These are phyloP conservation scores for Santalum album DNA, from an alignment of 164 flowering plant species.

Conservation along the genomic window DNA sequence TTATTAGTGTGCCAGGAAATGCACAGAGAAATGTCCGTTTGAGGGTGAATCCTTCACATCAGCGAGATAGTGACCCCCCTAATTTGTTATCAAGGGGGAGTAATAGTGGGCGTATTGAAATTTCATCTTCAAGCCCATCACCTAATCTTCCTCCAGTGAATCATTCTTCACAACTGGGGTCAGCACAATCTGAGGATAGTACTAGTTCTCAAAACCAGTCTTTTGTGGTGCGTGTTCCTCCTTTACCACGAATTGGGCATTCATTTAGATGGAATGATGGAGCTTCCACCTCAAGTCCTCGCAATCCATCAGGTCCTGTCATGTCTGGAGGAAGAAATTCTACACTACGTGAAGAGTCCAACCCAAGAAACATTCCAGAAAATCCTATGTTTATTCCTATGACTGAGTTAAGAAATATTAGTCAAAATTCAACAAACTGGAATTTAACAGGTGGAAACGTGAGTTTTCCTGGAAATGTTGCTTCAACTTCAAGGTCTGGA, in stretches of 20 bases:
- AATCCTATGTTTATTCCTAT: constrained; percentile 43
- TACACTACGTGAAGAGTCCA: constrained; percentile 25
- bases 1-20: constrained; percentile 12
- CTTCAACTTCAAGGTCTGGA: constrained; percentile 41
- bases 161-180: constrained; percentile 17
- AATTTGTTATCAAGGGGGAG: constrained; percentile 16
- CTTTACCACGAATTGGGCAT: constrained; percentile 24
- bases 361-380: constrained; percentile 39
- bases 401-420: constrained; percentile 30
- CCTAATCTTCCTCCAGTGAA: constrained; percentile 19
- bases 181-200: constrained; percentile 18
- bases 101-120: constrained; percentile 16
- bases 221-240: constrained; percentile 17
- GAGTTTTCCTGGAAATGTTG: constrained; percentile 31
- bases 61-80: constrained; percentile 19
- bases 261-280: constrained; percentile 28
- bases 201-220: constrained; percentile 18
- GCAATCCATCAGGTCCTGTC: constrained; percentile 15
- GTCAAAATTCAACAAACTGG: constrained; percentile 31
- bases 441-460: constrained; percentile 24
- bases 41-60: constrained; percentile 32
- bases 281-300: constrained; percentile 22
- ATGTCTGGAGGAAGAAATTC: constrained; percentile 18
- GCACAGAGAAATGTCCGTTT: constrained; percentile 30
- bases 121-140: constrained; percentile 17